Conservation (phyloP, 2,329 filamentous ascomycete species). For the Microthyrium microscopicum region DNA sequence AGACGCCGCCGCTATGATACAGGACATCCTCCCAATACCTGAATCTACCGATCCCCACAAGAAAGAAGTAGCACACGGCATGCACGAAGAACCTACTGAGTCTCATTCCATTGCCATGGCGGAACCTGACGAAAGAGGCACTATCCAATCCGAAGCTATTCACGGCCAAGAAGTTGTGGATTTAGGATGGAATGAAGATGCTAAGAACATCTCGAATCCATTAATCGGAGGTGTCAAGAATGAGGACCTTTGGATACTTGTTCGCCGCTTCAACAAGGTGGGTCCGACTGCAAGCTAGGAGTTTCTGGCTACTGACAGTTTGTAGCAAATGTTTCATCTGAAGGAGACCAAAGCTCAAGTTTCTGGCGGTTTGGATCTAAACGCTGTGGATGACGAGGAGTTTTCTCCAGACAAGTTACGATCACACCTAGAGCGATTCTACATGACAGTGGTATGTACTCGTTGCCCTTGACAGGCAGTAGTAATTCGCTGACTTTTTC, state of each 20-base stretch:
- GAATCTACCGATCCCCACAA: constrained; percentile 17
- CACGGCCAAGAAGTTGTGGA: constrained; percentile 37
- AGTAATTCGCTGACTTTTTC: constrained; percentile 8
- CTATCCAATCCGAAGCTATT: constrained; percentile 22
- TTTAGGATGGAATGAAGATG: constrained; percentile 51
- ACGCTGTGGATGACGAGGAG: constrained; percentile 66
- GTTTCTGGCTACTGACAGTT: background rate
- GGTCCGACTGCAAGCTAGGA: constrained; percentile 5
- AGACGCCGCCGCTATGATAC: too few species aligned
- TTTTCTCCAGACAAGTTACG: constrained; percentile 74
- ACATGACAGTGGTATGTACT: constrained; percentile 49
- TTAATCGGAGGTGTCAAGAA: constrained; percentile 54
- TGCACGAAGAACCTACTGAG: constrained; percentile 26
- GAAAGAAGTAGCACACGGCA: constrained; percentile 14
- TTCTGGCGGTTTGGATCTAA: constrained; percentile 58
- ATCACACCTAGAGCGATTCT: constrained; percentile 60
- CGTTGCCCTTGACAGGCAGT: background rate
- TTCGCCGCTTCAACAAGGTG: constrained; percentile 60
- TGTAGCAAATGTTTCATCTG: constrained; percentile 50
- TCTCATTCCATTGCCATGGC: constrained; percentile 30
- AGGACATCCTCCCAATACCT: constrained; percentile 19
- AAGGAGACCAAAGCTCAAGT: constrained; percentile 45
- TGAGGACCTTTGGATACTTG: constrained; percentile 55
- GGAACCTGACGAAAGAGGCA: constrained; percentile 30
- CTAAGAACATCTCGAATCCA: constrained; percentile 37